Base-by-base conservation (phyloP, 2,329 filamentous ascomycete genomes). In the Botrytis fragariae region DNA sequence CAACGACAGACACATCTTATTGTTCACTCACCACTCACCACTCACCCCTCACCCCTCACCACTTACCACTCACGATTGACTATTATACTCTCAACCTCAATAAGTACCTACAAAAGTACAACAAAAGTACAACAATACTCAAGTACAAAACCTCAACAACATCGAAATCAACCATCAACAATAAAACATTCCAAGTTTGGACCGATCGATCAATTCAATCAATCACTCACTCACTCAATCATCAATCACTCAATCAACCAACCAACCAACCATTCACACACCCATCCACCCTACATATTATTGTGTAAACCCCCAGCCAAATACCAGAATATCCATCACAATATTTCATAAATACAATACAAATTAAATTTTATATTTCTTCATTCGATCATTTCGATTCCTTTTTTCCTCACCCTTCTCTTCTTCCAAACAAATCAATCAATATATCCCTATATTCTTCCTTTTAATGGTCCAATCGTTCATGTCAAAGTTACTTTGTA, bases 381-480 rank as follows among this genome's bases (percentile, higher is more conserved):
- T 39, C 29, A 25, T 39, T n/a, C 12, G 18, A 63, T 44, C n/a
- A 29, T 63, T 63, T 37, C 37, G 5, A 42, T n/a, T 29, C 39
- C 18, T 6, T 29, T 39, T 39, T 12, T 18, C 59, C 20, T 42
- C 51, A 8, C 8, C 35, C 45, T 29, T 54, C 64, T 8, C 32
- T n/a, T 39, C 37, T 35, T 67, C 37, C 45, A 25, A 42, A 39
- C 64, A 68, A 54, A 68, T 39, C 64, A 68, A 16, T 54, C 64
- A 35, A 51, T 54, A 51, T 37, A 39, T 10, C 16, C 25, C 45
- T 35, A 25, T n/a, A 64, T 57, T 72, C 51, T 65, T 42, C 59
- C 59, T 59, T 29, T 18, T 39, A 32, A 67, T 72, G 68, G 62
- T 54, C 70, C 70, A 72, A 72, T 72, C 70, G 32, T 72, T 68